Evolutionary conservation across 2,329 filamentous ascomycete genomes (phyloP).

Genomic region (Sphaceloma murrayae): DNA sequence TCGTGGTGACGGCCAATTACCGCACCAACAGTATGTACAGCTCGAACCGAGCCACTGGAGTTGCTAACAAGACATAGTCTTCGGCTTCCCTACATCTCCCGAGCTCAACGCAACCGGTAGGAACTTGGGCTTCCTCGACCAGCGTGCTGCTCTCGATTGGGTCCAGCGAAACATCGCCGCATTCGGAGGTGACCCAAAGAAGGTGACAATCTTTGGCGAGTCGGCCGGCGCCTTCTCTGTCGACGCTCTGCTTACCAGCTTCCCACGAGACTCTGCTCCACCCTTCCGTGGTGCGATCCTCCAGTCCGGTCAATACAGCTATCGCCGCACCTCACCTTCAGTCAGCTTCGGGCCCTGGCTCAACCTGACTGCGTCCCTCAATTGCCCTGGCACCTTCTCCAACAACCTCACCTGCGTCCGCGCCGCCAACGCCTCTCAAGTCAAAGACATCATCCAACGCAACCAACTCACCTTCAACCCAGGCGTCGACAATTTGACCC

Average conservation of each 20-base stretch:
- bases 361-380: conserved; percentile 23
- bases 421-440: conserved; percentile 25
- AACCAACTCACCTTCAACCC: conserved; percentile 27
- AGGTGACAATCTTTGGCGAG: conserved; percentile 32
- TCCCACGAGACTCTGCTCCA: conserved; percentile 20
- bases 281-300: conserved; percentile 31
- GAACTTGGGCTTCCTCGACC: conserved; percentile 33
- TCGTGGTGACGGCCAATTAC: conserved; percentile 30
- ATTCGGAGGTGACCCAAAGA: conserved; percentile 31
- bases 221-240: conserved; percentile 27
- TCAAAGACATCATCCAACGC: conserved; percentile 27
- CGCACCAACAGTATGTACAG: conserved; percentile 25
- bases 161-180: conserved; percentile 30
- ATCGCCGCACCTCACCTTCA: conserved; percentile 20
- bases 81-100: conserved; percentile 34
- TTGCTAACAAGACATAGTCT: conserved; percentile 23
- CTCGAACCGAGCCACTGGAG: too few relatives aligned
- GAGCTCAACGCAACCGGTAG: conserved; percentile 27
- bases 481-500: conserved; percentile 28
- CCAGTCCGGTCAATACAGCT: conserved; percentile 26
- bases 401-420: conserved; percentile 26
- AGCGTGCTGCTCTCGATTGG: conserved; percentile 31
- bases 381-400: conserved; percentile 23
- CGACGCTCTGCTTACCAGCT: conserved; percentile 27
- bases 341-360: conserved; percentile 20